These are phyloP conservation scores for Hirsutella minnesotensis DNA, from an alignment of 2,329 filamentous ascomycete species.

Conservation along the genomic window DNA sequence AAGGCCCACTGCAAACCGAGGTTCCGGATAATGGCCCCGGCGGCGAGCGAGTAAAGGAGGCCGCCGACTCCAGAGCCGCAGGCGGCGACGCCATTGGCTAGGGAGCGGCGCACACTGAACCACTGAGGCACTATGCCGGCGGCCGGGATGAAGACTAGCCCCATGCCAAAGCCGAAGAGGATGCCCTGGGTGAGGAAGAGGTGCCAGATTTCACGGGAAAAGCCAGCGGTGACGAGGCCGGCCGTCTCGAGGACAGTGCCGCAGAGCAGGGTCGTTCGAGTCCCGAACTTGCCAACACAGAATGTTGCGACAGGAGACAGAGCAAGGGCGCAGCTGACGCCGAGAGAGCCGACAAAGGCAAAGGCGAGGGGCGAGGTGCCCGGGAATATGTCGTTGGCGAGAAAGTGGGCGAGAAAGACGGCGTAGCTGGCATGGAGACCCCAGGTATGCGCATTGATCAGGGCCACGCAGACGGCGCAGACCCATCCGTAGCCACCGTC, in stretches of 20 bases:
- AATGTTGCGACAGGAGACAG: neutral
- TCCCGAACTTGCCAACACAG: neutral
- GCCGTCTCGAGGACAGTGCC: neutral
- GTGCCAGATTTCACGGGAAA: neutral
- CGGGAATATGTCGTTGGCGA: neutral
- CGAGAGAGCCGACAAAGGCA: neutral
- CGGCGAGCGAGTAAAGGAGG: neutral
- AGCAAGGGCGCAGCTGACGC: neutral
- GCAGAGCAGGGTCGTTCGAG: neutral
- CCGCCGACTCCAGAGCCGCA: neutral
- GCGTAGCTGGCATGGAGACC: neutral
- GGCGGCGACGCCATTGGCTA: neutral
- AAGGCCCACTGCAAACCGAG: neutral
- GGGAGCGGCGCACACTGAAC: neutral
- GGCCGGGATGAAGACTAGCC: neutral
- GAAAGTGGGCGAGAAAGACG: neutral
- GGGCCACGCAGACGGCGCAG: neutral
- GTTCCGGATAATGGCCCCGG: neutral
- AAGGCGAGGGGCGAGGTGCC: neutral
- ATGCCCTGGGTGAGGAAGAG: neutral
- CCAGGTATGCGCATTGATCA: neutral
- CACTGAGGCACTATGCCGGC: neutral
- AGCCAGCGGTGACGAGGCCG: neutral
- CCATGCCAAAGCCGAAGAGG: neutral
- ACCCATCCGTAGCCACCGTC: neutral